phyloP scores from a whole-genome alignment of 2,329 filamentous ascomycete species.

The Colletotrichum lupini region DNA sequence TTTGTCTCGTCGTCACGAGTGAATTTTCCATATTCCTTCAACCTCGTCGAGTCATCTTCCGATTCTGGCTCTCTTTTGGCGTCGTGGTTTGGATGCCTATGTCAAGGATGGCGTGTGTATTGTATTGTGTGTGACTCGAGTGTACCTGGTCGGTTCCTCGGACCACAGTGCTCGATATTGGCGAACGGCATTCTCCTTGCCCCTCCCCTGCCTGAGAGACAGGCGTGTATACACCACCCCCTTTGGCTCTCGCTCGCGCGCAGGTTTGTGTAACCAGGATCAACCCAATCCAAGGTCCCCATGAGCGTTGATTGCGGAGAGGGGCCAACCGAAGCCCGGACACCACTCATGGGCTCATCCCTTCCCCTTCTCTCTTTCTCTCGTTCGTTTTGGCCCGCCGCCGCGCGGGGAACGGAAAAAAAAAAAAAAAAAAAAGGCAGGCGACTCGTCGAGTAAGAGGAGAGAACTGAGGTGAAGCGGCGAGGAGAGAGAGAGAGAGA shows the following conservation, averaged over 20 bases:
- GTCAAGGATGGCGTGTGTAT: neutral
- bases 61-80: neutral
- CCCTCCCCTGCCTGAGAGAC: neutral
- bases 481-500: neutral
- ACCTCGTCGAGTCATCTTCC: neutral
- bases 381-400: constrained; percentile 14
- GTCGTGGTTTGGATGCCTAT: neutral
- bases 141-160: constrained; percentile 24
- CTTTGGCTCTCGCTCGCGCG: neutral
- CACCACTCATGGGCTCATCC: constrained; percentile 12
- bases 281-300: constrained; percentile 21
- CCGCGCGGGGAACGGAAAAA: no score
- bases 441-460: neutral
- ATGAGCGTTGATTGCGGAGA: constrained; percentile 32
- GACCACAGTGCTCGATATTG: constrained; percentile 26
- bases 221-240: neutral
- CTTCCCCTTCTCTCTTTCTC: neutral
- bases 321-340: constrained; percentile 19
- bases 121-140: constrained; percentile 14
- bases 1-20: neutral
- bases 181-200: constrained; percentile 17
- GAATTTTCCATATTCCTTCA: neutral
- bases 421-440: neutral
- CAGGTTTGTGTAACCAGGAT: constrained; percentile 24
- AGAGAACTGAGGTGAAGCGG: neutral